Evolutionary conservation across 768 basidiomycete species (phyloP).

Genomic region (Lactarius akahatsu): DNA sequence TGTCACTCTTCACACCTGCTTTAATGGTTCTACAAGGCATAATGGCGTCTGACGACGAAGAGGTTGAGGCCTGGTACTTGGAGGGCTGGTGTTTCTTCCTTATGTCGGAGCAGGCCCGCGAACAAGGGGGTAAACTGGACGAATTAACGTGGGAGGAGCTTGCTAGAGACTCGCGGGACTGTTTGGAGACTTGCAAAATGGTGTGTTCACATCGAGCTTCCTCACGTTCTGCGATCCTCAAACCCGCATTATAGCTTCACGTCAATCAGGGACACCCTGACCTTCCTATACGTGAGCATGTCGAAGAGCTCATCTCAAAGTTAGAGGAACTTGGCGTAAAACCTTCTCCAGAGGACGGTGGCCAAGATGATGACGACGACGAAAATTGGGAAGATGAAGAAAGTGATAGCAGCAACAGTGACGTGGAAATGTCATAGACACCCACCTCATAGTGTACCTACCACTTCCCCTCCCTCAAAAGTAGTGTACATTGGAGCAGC

Average conservation of each 20-base stretch:
- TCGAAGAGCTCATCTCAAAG: constrained; percentile 65
- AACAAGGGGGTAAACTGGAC: constrained; percentile 45
- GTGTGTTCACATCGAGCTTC: constrained; percentile 42
- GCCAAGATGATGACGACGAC: constrained; percentile 42
- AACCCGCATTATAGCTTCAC: constrained; percentile 54
- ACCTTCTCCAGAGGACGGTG: constrained; percentile 58
- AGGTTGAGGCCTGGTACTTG: constrained; percentile 91
- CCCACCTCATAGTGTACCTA: neutral
- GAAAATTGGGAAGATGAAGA: constrained; percentile 65
- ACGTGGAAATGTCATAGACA: constrained; percentile 44
- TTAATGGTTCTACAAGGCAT: constrained; percentile 75
- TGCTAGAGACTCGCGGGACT: constrained; percentile 73
- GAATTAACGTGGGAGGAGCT: constrained; percentile 75
- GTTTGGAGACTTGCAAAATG: constrained; percentile 78
- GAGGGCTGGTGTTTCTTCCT: constrained; percentile 94
- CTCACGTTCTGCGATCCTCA: constrained; percentile 5
- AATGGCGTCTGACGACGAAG: constrained; percentile 77
- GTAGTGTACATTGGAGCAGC: constrained; percentile 8
- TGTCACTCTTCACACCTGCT: constrained; percentile 67
- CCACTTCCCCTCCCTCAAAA: neutral
- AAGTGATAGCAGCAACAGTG: constrained; percentile 49
- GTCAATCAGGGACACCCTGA: constrained; percentile 72
- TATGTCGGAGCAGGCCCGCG: constrained; percentile 69
- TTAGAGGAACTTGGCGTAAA: constrained; percentile 67
- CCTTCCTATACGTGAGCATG: constrained; percentile 71